These are phyloP conservation scores for Trapa incisa DNA, from an alignment of 345 rosid species.

Conservation along the genomic window DNA sequence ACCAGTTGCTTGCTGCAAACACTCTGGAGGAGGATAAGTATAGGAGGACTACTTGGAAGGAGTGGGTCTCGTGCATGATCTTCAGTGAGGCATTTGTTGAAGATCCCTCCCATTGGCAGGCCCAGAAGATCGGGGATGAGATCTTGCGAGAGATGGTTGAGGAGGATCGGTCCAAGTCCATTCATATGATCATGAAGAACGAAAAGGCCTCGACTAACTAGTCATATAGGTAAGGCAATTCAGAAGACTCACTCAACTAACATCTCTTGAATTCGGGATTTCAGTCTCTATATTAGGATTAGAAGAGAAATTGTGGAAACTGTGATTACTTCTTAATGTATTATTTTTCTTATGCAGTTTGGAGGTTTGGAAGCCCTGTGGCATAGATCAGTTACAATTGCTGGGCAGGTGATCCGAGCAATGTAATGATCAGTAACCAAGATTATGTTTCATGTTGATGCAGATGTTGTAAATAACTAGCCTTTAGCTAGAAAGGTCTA, in stretches of 20 bases:
- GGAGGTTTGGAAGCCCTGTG: background rate
- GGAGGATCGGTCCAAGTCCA: slow-evolving; percentile 71
- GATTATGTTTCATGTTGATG: background rate
- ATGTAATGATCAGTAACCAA: background rate
- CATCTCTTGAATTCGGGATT: background rate
- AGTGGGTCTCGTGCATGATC: slow-evolving; percentile 93
- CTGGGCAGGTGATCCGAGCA: background rate
- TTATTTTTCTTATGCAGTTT: background rate
- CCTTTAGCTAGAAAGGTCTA: background rate
- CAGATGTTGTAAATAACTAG: background rate
- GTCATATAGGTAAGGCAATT: slow-evolving; percentile 10
- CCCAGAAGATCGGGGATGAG: slow-evolving; percentile 82
- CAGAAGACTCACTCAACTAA: too few relatives aligned
- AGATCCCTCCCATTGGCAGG: slow-evolving; percentile 84
- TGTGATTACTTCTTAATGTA: background rate
- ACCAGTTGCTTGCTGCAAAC: slow-evolving; percentile 72
- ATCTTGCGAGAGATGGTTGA: slow-evolving; percentile 76
- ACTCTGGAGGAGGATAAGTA: slow-evolving; percentile 87
- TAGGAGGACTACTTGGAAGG: slow-evolving; percentile 89
- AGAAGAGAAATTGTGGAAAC: background rate
- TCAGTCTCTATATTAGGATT: background rate
- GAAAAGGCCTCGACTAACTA: slow-evolving; percentile 83
- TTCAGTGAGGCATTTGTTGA: slow-evolving; percentile 88
- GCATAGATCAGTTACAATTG: background rate
- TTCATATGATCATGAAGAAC: slow-evolving; percentile 93